Percentiles rank a stretch among this genome's conserved stretches.
Conservation (phyloP, 768 basidiomycete species). For the Tephrocybe sp. region DNA sequence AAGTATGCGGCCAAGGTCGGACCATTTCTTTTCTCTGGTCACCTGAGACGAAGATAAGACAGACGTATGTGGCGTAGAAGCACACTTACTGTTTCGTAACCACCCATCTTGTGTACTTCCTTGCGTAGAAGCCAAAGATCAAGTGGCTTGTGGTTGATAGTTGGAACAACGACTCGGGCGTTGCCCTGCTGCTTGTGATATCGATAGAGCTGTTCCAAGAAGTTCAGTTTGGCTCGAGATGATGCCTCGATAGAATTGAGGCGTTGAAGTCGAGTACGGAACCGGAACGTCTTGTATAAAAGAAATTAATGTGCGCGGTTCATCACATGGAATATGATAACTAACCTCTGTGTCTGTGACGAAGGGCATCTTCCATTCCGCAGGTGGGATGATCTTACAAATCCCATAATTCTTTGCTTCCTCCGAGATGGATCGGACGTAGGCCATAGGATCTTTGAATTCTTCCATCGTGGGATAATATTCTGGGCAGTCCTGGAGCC, state of each 20-base stretch:
- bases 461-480: constrained; percentile 89
- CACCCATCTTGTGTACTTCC: constrained; percentile 87
- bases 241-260: constrained; percentile 97
- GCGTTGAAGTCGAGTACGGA: constrained; percentile 92
- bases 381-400: constrained; percentile 93
- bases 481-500: constrained; percentile 82
- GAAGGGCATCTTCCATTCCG: constrained; percentile 94
- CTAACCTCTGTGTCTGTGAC: constrained; percentile 90
- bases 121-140: constrained; percentile 93
- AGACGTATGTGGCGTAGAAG: constrained; percentile 8
- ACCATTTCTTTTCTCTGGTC: constrained; percentile 83
- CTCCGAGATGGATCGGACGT: constrained; percentile 79
- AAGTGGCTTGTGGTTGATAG: constrained; percentile 87
- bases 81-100: constrained; percentile 73
- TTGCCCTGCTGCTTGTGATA: constrained; percentile 97
- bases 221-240: constrained; percentile 94
- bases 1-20: constrained; percentile 74
- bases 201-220: constrained; percentile 93
- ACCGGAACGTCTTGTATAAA: constrained; percentile 73
- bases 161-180: constrained; percentile 85
- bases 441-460: constrained; percentile 92
- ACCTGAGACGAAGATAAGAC: constrained; percentile 49
- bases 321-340: constrained; percentile 17
- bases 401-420: constrained; percentile 79
- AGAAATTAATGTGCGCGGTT: constrained; percentile 41